Base-by-base conservation (phyloP, 108 stramenopile genomes). In the Cyclotella cryptica region DNA sequence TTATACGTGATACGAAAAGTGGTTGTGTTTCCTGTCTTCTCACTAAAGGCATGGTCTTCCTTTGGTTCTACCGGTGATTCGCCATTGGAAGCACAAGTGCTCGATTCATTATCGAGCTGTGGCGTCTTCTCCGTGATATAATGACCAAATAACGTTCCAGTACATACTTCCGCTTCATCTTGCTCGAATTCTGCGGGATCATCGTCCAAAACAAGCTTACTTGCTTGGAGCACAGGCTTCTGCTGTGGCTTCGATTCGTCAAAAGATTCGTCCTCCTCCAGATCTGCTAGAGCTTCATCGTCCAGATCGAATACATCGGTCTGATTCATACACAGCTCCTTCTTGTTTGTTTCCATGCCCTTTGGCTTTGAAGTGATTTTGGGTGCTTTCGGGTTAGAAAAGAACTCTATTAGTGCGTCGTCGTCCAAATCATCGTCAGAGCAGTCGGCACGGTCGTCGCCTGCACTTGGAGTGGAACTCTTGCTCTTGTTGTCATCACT, bases 1-100 rank as follows among this genome's bases (percentile, higher is more conserved):
- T 80, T 80, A 51, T 80, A 80, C 12, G 63, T 73, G 44, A 80
- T 68, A 55, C 70, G 44, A 66, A 72, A 69, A 57, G 53, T n/a
- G 27, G 69, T 54, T 59, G 55, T 52, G 49, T 74, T 46, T 45
- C 10, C 22, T 35, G 57, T 45, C 40, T 67, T 18, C n/a, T 55
- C 19, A 39, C 14, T 1, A 39, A 39, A 4, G 29, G 35, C 35
- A 10, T 35, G 30, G 30, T 61, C 29, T 39, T 61, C 60, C 15
- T 61, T 13, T 30, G 35, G 12, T 35, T 61, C n/a, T 61, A 2
- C 35, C 0, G 60, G 60, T 29, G 60, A 35, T 35, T 35, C 35
- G 35, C 6, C 35, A 6, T 35, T 61, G 14, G 35, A 19, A 51
- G 42, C 59, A 18, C 29, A 43, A 5, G 5, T 14, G 7, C 35